Base-by-base conservation (phyloP, 2,329 filamentous ascomycete genomes). In the Zymoseptoria pseudotritici region DNA sequence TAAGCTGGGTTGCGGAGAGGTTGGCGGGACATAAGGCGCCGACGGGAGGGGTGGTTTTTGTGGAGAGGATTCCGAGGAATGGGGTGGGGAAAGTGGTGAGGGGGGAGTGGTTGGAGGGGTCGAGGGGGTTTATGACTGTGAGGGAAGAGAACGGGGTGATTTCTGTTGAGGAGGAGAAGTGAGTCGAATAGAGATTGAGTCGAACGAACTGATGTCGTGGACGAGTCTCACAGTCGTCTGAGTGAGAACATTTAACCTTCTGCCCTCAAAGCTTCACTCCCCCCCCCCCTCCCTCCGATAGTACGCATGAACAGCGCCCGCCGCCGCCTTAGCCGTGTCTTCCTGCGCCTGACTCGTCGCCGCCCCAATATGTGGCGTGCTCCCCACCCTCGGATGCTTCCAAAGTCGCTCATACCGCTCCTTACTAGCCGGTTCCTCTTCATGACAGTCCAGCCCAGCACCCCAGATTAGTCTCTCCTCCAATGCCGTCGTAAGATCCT, bases 351-450 rank as follows among this genome's bases (percentile, higher is more conserved):
- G 65, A 2, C 63, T 64, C 1, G 79, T 80, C 0, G 78, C 74
- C 3, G 78, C 78, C 9, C 79, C 79, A 54, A 80, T 74, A 57
- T 80, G 77, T 4, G 78, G 77, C 9, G 76, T 78, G 59, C 74
- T 77, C 4, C 77, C 63, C 13, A 72, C 61, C 22, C 70, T 66
- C 13, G 63, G 58, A 52, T 58, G 55, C n/a, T 63, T 52, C 63
- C 67, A 65, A 11, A 71, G 58, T 17, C 64, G 67, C 8, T 57
- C 63, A 56, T 72, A 72, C 36, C 50, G 62, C 19, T 66, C 65
- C 20, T 62, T 55, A 3, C 65, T 68, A 1, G 71, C 69, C 9
- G 72, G 71, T 56, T 72, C 71, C 29, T 65, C 53, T 50, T 68
- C 65, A 36, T 67, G 63, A 20, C 65, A 72, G 36, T 70, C 73